Base-by-base conservation (phyloP, 192 early-diverging fungal genomes). In the Podochytrium sp. region DNA sequence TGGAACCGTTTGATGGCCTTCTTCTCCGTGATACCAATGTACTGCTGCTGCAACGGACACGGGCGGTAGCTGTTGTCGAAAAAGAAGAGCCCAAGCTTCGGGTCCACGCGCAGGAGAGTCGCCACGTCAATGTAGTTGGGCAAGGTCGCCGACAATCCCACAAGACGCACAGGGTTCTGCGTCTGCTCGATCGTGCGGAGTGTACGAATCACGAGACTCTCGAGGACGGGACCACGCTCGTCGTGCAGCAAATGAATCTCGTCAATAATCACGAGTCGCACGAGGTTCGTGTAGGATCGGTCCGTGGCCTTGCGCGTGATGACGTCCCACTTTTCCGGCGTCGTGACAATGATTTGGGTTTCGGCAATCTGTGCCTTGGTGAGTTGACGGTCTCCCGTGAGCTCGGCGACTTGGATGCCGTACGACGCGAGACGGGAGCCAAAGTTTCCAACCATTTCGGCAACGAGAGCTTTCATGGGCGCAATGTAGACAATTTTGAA, bases 401-500 rank as follows among this genome's bases (percentile, higher is more conserved):
- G 85, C 84, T 99, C 97, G 5, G 94, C 92, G n/a, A 99, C 96
- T 35, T 85, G 91, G 30, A 99, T 81, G 14, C 94, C 94, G 74
- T 90, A 92, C 18, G 86, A 81, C 53, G 85, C 79, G 27, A 99
- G 81, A 25, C 96, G 89, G 37, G 69, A 74, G 23, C 83, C 77
- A 77, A 99, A 97, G 75, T 95, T 95, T 23, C 90, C 91, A 6
- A 96, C 95, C 92, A 99, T 94, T 87, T 99, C 97, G 49, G 93
- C 91, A n/a, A 98, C 97, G 62, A 99, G 84, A 6, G 97, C 97
- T 76, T 99, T 99, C 97, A 99, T 99, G 18, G 97, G 97, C 14
- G 97, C 97, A 81, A 99, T 91, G 81, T 99, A 99, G 43, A 99
- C 93, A 78, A 99, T 95, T 82, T 99, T 99, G 88, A 99, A 99